Percentiles rank a stretch among this genome's conserved stretches.
phyloP scores from a whole-genome alignment of 768 basidiomycete species.

The Pleurotus salmoneostramineus region DNA sequence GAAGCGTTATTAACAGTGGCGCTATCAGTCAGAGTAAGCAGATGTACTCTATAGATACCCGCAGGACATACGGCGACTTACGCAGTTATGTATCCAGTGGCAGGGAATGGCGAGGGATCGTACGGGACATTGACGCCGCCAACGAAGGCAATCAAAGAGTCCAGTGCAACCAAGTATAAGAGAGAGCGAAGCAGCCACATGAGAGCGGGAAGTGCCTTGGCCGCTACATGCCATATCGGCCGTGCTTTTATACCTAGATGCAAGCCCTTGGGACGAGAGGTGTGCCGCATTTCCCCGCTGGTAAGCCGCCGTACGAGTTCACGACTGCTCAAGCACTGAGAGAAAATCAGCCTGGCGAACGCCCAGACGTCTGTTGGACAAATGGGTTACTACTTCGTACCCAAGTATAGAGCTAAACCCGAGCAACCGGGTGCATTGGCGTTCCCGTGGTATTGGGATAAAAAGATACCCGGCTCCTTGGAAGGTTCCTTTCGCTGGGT shows the following conservation, averaged over 20 bases:
- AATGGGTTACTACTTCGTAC: neutral
- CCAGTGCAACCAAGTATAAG: neutral
- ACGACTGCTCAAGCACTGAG: too few relatives aligned
- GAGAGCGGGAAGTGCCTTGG: too few relatives aligned
- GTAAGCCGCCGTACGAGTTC: too few relatives aligned
- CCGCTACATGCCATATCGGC: too few relatives aligned
- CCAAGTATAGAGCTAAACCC: conserved; percentile 2
- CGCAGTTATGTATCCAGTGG: conserved; percentile 12
- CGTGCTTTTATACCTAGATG: too few relatives aligned
- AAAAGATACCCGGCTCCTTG: neutral
- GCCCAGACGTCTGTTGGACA: too few relatives aligned
- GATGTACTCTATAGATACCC: neutral
- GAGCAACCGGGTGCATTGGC: neutral
- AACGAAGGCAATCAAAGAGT: neutral
- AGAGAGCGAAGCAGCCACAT: too few relatives aligned
- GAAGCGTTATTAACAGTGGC: conserved; percentile 15
- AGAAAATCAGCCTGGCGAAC: too few relatives aligned
- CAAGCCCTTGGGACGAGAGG: too few relatives aligned
- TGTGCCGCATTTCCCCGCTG: too few relatives aligned
- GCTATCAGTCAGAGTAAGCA: neutral
- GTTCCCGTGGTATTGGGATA: conserved; percentile 4
- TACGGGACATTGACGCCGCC: conserved; percentile 9
- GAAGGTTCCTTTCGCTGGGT: neutral
- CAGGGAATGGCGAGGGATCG: conserved; percentile 13
- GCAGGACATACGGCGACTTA: neutral